Evolutionary conservation across 2,329 filamentous ascomycete genomes (phyloP).

Genomic region (Alternaria brassicicola): DNA sequence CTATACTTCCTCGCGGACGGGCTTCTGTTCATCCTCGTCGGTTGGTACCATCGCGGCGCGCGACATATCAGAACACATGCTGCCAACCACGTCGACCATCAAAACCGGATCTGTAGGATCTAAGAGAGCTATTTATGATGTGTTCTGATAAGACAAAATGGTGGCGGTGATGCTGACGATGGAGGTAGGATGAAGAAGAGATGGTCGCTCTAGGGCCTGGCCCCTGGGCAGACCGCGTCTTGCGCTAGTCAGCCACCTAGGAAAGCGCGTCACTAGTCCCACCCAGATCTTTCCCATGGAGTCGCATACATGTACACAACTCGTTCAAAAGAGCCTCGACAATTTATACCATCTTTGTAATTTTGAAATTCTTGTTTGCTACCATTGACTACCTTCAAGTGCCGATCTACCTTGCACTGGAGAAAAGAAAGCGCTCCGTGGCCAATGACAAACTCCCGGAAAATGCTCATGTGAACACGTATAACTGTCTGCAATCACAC

Average conservation of each 20-base stretch:
- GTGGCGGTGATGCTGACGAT: not conserved
- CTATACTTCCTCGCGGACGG: not conserved
- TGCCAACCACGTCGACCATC: not conserved
- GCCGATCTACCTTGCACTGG: not conserved
- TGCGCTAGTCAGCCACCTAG: not conserved
- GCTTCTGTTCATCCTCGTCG: not conserved
- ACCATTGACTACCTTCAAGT: not conserved
- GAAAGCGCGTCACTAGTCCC: not conserved
- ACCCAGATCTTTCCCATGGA: not conserved
- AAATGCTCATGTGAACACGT: constrained; percentile 2
- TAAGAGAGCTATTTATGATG: not conserved
- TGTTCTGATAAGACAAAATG: not conserved
- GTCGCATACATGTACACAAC: not conserved
- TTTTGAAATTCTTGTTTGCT: not conserved
- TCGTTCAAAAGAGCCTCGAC: not conserved
- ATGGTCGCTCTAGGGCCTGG: not conserved
- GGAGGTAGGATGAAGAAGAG: not conserved
- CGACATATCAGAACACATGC: not conserved
- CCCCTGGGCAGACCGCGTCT: not conserved
- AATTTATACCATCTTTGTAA: not conserved
- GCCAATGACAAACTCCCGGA: not conserved
- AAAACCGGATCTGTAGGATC: not conserved
- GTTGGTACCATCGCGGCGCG: not conserved
- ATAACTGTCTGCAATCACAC: not conserved
- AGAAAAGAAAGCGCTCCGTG: not conserved